These are phyloP conservation scores for Stropharia rugosoannulata DNA, from an alignment of 768 basidiomycete species.

Conservation along the genomic window DNA sequence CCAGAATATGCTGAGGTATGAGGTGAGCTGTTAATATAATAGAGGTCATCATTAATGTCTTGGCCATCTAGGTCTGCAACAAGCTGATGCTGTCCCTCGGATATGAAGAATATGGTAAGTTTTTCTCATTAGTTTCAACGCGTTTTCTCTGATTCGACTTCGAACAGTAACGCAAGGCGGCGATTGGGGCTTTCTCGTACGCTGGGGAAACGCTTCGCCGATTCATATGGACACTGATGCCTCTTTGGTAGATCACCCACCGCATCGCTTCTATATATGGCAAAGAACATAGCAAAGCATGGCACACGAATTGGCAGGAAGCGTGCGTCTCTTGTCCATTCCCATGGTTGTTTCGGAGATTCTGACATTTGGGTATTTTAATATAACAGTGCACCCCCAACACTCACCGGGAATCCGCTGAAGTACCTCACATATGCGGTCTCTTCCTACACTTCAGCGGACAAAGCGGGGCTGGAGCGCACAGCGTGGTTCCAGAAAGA, in stretches of 20 bases:
- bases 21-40: not conserved
- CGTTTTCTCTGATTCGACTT: not conserved
- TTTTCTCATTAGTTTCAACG: conserved; percentile 21
- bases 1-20: conserved; percentile 47
- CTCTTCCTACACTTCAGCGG: conserved; percentile 26
- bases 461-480: conserved; percentile 33
- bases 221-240: not conserved
- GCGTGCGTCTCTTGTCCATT: conserved; percentile 24
- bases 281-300: conserved; percentile 42
- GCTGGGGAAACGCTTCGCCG: conserved; percentile 3
- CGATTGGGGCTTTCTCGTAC: conserved; percentile 44
- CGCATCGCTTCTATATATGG: conserved; percentile 27
- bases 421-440: conserved; percentile 23
- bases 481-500: conserved; percentile 25
- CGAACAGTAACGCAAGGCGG: conserved; percentile 45
- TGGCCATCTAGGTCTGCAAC: conserved; percentile 31
- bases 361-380: conserved; percentile 27
- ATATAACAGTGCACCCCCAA: conserved; percentile 13
- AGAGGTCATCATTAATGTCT: not conserved
- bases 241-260: conserved; percentile 24
- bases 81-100: conserved; percentile 52
- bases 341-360: not conserved
- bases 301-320: conserved; percentile 46
- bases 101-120: conserved; percentile 47
- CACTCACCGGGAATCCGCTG: conserved; percentile 20